Evolutionary conservation across 2,329 filamentous ascomycete species (phyloP).

Genomic region (Stromatinia cepivora): DNA sequence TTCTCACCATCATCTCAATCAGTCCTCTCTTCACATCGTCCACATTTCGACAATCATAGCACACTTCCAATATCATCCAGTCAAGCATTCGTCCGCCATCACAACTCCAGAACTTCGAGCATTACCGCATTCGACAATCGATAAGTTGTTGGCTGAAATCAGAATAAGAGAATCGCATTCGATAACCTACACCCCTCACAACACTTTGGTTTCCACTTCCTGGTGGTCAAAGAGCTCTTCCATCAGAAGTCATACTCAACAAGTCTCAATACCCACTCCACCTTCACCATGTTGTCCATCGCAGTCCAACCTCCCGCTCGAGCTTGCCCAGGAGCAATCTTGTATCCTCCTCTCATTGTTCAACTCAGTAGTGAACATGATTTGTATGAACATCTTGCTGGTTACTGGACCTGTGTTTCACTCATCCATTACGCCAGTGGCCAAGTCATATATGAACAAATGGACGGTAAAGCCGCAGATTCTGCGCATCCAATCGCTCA

Average conservation of each 20-base stretch:
- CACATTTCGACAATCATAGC: not conserved
- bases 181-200: not conserved
- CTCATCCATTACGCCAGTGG: constrained; percentile 36
- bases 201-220: constrained; percentile 2
- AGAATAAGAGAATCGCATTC: not conserved
- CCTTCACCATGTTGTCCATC: constrained; percentile 24
- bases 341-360: constrained; percentile 38
- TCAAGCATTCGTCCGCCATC: not conserved
- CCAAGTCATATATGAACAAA: constrained; percentile 34
- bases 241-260: not conserved
- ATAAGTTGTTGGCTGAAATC: not conserved
- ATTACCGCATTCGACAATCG: not conserved
- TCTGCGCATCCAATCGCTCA: constrained; percentile 38
- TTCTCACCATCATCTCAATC: constrained; percentile 15
- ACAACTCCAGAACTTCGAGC: not conserved
- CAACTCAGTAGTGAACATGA: constrained; percentile 33
- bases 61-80: constrained; percentile 1
- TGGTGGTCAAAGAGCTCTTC: not conserved
- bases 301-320: constrained; percentile 38
- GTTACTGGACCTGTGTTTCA: constrained; percentile 36
- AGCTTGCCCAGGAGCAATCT: constrained; percentile 31
- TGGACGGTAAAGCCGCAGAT: constrained; percentile 36
- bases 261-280: not conserved
- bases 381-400: constrained; percentile 36
- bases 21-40: constrained; percentile 6